Conservation (phyloP, 2,329 filamentous ascomycete genomes). For the Aureobasidium sp. region DNA sequence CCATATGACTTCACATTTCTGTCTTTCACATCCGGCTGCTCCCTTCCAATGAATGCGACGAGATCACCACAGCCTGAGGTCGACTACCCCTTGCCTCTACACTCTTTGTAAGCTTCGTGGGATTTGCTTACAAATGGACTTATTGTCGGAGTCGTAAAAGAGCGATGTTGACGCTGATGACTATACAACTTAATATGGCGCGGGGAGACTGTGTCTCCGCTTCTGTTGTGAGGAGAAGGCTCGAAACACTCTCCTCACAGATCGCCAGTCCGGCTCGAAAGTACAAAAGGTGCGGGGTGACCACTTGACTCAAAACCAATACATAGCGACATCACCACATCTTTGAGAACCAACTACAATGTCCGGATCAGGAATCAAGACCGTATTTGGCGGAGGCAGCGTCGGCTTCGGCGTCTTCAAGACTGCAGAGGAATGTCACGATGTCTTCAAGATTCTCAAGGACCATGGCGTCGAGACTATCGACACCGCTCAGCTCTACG, state of each 20-base stretch:
- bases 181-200: background rate
- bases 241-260: background rate
- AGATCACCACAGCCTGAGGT: too few species aligned
- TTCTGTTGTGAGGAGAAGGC: background rate
- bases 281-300: background rate
- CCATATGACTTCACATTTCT: background rate
- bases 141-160: background rate
- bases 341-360: too few species aligned
- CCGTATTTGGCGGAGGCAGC: conserved; percentile 27
- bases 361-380: conserved; percentile 24
- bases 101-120: too few species aligned
- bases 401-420: conserved; percentile 17
- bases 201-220: background rate
- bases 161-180: background rate
- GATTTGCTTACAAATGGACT: background rate
- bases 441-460: conserved; percentile 25
- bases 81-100: too few species aligned
- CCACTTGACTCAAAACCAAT: too few species aligned
- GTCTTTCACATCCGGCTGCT: background rate
- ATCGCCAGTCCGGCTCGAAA: background rate
- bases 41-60: background rate
- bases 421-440: conserved; percentile 15
- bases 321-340: too few species aligned
- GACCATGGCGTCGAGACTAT: conserved; percentile 27
- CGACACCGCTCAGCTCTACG: conserved; percentile 36